Percentiles rank a stretch among this genome's conserved stretches.
phyloP scores from a whole-genome alignment of 2,329 filamentous ascomycete genomes.

The Colletotrichum plurivorum region DNA sequence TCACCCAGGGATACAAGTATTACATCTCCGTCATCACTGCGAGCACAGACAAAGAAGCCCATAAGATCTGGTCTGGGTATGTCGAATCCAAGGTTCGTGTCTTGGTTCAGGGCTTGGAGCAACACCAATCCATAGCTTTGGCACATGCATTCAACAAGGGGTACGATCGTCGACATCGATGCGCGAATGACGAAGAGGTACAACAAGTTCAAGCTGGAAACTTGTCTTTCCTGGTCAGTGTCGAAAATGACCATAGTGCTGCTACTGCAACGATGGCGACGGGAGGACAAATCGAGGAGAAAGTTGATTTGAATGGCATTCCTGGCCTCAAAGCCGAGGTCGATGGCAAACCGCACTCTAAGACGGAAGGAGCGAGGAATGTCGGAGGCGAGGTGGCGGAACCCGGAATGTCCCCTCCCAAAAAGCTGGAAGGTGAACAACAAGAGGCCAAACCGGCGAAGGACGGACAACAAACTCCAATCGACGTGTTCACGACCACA shows the following conservation, averaged over 20 bases:
- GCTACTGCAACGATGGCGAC: slow-evolving; percentile 43
- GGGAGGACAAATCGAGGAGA: slow-evolving; percentile 34
- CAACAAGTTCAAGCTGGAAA: slow-evolving; percentile 69
- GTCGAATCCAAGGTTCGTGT: slow-evolving; percentile 94
- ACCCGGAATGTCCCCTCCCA: slow-evolving; percentile 37
- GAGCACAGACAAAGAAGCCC: slow-evolving; percentile 85
- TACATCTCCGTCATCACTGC: slow-evolving; percentile 91
- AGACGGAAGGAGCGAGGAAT: not conserved
- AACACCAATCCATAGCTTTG: slow-evolving; percentile 82
- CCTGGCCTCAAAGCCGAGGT: slow-evolving; percentile 49
- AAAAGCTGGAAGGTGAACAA: slow-evolving; percentile 28
- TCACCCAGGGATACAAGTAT: slow-evolving; percentile 93
- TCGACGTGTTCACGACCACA: slow-evolving; percentile 85
- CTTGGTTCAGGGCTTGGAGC: slow-evolving; percentile 86
- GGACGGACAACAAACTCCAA: slow-evolving; percentile 5
- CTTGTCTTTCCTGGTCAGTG: slow-evolving; percentile 60
- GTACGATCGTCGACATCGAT: slow-evolving; percentile 86
- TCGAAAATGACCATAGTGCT: slow-evolving; percentile 46
- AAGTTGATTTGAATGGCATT: slow-evolving; percentile 33
- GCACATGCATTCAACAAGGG: slow-evolving; percentile 95
- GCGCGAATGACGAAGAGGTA: slow-evolving; percentile 66
- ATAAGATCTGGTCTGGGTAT: slow-evolving; percentile 89
- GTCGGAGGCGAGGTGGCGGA: not conserved
- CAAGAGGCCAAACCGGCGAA: not conserved
- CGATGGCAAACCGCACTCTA: slow-evolving; percentile 40